Percentiles rank a stretch among this genome's conserved stretches.
Evolutionary conservation across 164 flowering plant species (phyloP).

Genomic region (Buxus sempervirens): DNA sequence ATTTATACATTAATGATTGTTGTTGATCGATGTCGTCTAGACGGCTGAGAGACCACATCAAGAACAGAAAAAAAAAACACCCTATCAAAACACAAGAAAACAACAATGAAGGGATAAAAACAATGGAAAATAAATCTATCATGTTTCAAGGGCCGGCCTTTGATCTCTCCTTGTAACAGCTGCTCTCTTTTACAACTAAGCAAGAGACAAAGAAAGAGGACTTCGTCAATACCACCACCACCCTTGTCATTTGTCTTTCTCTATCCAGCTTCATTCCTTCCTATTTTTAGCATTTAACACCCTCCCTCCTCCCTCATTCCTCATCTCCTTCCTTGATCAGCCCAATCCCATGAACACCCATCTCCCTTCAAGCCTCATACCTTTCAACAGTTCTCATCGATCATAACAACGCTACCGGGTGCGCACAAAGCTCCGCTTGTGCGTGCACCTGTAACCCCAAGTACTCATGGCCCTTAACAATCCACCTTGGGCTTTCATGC

Average conservation of each 20-base stretch:
- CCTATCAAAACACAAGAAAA: not conserved
- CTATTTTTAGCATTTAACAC: constrained; percentile 21
- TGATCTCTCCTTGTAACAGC: constrained; percentile 14
- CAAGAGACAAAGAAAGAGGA: not conserved
- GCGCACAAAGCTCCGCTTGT: constrained; percentile 9
- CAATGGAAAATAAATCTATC: not conserved
- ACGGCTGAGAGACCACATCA: too few relatives aligned
- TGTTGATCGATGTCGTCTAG: too few relatives aligned
- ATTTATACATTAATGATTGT: too few relatives aligned
- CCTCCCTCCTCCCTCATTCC: too few relatives aligned
- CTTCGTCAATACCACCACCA: constrained; percentile 6
- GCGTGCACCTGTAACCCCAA: constrained; percentile 1
- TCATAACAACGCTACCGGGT: not conserved
- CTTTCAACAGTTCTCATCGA: not conserved
- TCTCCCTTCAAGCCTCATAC: not conserved
- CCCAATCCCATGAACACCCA: not conserved
- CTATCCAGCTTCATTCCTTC: too few relatives aligned
- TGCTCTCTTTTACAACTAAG: not conserved
- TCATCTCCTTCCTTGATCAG: not conserved
- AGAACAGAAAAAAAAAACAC: not conserved
- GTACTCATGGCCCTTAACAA: constrained; percentile 8
- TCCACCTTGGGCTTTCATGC: constrained; percentile 1
- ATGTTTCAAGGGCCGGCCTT: constrained; percentile 19
- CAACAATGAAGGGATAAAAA: not conserved
- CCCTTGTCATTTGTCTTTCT: not conserved